Evolutionary conservation across 441 rosid genomes (phyloP).

Genomic region (Daphne laureola): DNA sequence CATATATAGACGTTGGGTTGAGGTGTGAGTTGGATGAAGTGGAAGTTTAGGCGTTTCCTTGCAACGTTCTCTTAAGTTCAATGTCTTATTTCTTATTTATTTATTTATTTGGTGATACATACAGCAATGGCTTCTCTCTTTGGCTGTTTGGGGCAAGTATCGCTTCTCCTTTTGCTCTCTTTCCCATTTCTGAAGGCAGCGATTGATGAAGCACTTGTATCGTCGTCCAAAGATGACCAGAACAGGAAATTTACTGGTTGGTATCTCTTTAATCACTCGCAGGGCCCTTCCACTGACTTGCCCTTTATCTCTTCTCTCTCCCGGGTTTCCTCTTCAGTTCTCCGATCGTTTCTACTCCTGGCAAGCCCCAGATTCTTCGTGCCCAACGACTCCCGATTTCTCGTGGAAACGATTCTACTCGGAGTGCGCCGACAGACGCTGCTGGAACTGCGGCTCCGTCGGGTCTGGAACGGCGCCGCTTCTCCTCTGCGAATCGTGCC

Average conservation of each 20-base stretch:
- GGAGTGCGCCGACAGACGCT: conserved; percentile 20
- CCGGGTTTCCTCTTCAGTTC: conserved; percentile 12
- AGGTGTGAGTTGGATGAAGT: too few relatives aligned
- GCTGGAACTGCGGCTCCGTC: conserved; percentile 69
- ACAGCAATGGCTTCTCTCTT: too few relatives aligned
- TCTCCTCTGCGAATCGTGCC: conserved; percentile 63
- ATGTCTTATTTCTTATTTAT: too few relatives aligned
- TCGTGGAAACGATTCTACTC: conserved; percentile 31
- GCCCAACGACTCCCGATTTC: conserved; percentile 15
- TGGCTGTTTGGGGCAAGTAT: too few relatives aligned
- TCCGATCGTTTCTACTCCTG: conserved; percentile 10
- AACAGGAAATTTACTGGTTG: conserved; percentile 27
- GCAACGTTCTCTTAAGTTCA: too few relatives aligned
- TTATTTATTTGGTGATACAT: too few relatives aligned
- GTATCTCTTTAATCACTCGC: conserved; percentile 23
- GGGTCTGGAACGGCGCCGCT: conserved; percentile 32
- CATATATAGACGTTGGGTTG: too few relatives aligned
- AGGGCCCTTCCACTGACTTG: conserved; percentile 16
- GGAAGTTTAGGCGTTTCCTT: too few relatives aligned
- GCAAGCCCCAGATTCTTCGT: conserved; percentile 9
- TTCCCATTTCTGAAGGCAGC: not conserved
- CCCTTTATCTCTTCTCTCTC: conserved; percentile 1
- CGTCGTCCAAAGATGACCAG: conserved; percentile 26
- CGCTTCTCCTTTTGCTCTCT: too few relatives aligned
- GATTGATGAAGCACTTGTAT: too few relatives aligned